Base-by-base conservation (phyloP, 345 rosid species). In the Populus deltoides region DNA sequence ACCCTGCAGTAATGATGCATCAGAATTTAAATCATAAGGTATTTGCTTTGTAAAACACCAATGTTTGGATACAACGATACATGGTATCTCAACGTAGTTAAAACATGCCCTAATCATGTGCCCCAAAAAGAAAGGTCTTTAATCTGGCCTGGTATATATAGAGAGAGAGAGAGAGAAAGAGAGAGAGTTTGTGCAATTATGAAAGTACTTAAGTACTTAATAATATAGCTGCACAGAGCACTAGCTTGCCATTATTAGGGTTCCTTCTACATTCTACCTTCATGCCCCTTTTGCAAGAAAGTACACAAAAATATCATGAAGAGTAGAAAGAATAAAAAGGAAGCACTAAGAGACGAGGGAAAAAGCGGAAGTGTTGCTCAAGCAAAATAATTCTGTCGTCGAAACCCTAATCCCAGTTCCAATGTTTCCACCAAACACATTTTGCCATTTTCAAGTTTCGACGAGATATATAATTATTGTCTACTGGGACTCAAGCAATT, bases 381-480 rank as follows among this genome's bases (percentile, higher is more conserved):
- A 74, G 59, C 39, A 43, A 62, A 74, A 41, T 16, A 74, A 51
- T 36, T 38, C 0, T 13, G 76, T 17, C 71, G 31, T 65, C 51
- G 70, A 76, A 72, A 11, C 27, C 24, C 10, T 38, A 66, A 55
- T 63, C 72, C 49, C 39, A 49, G 71, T 75, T 67, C 25, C 25
- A 33, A 71, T 27, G 35, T 20, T 29, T 16, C 62, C 69, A 61
- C 75, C 72, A 31, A 63, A 68, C 43, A 61, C 16, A 13, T 24
- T 75, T 43, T 49, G 43, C 41, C 63, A 39, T 55, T 39, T 69
- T n/a, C 70, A 39, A 74, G 36, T 59, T 59, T 59, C 15, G 24
- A 1, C 27, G n/a, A 2, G 6, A n/a, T 59, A 41, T 2, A 41
- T 41, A 59, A 24, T n/a, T 59, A 25, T n/a, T n/a, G 63, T 59